Evolutionary conservation across 2,329 filamentous ascomycete genomes (phyloP).

Genomic region (Xylaria sp.): DNA sequence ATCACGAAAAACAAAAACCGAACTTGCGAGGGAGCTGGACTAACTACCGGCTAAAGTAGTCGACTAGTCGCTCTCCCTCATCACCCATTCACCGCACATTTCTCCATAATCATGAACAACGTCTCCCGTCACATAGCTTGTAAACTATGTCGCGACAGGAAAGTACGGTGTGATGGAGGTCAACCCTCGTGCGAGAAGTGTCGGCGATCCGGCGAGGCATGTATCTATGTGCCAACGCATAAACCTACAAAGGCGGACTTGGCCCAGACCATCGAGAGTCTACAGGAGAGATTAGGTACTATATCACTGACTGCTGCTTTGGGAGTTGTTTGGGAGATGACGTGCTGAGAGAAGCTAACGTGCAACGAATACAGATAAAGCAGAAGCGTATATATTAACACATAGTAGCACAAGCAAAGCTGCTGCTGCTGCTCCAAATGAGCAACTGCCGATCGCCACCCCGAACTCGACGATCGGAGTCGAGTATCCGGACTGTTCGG

Average conservation of each 20-base stretch:
- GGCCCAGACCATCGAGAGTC: conserved; percentile 42
- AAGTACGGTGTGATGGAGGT: conserved; percentile 43
- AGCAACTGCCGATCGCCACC: conserved; percentile 25
- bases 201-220: conserved; percentile 40
- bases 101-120: conserved; percentile 37
- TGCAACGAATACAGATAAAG: conserved; percentile 37
- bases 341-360: conserved; percentile 29
- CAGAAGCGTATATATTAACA: conserved; percentile 42
- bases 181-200: conserved; percentile 45
- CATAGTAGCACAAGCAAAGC: conserved; percentile 34
- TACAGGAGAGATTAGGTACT: conserved; percentile 45
- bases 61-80: conserved; percentile 17
- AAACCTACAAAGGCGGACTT: conserved; percentile 44
- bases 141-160: conserved; percentile 44
- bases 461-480: conserved; percentile 35
- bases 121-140: conserved; percentile 41
- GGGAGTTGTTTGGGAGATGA: neutral
- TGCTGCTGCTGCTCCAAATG: conserved; percentile 9
- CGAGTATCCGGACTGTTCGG: conserved; percentile 36
- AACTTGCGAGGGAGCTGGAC: conserved; percentile 23
- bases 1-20: conserved; percentile 13
- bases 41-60: conserved; percentile 28
- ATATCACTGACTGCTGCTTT: neutral
- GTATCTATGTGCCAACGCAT: conserved; percentile 43
- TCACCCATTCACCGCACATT: conserved; percentile 12